Percentiles rank a stretch among this genome's conserved stretches.
phyloP scores from a whole-genome alignment of 768 basidiomycete genomes.

The Termitomyces sp. region DNA sequence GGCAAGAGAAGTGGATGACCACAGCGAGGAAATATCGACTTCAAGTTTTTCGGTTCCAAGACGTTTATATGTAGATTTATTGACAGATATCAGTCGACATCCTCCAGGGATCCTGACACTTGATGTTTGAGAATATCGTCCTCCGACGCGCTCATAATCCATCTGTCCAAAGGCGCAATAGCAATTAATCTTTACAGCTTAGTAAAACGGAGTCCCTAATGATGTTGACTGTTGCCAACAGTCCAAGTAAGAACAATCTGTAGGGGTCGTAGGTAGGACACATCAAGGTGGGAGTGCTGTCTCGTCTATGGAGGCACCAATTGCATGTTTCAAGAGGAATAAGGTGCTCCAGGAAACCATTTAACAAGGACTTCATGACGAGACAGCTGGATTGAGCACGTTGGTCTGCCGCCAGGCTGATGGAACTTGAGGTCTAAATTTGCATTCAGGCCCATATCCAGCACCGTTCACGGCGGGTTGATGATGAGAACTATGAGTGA shows the following conservation, averaged over 20 bases:
- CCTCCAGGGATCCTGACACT: neutral
- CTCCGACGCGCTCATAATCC: neutral
- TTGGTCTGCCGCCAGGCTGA: neutral
- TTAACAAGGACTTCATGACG: neutral
- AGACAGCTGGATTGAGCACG: neutral
- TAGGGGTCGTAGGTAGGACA: neutral
- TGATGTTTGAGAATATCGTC: neutral
- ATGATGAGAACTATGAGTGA: neutral
- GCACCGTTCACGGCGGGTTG: neutral
- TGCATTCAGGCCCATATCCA: neutral
- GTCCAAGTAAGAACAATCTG: neutral
- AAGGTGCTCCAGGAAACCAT: neutral
- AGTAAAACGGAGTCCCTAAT: neutral
- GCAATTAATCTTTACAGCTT: neutral
- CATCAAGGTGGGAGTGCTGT: neutral
- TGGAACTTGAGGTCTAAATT: neutral
- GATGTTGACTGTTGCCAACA: neutral
- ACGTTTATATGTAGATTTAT: neutral
- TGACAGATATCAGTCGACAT: neutral
- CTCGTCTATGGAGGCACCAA: neutral
- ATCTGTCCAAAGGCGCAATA: neutral
- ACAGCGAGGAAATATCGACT: neutral
- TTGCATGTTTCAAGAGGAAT: neutral
- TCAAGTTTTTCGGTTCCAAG: no score
- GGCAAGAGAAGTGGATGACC: neutral